Conservation (phyloP, 176 grass and related monocot genomes). For the Paspalum vaginatum region DNA sequence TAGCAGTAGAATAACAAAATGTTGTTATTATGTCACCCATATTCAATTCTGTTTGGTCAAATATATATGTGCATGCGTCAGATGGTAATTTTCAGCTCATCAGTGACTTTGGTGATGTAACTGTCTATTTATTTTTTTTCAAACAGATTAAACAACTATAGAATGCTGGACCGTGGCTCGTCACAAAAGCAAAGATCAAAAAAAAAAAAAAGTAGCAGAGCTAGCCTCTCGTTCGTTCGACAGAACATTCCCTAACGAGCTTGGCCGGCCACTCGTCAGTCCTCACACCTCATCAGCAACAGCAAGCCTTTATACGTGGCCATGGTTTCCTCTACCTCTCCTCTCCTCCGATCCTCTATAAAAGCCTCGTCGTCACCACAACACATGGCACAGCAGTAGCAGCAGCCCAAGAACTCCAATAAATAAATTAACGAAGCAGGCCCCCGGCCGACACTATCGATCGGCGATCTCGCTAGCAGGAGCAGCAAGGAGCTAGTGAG, state of each 20-base stretch:
- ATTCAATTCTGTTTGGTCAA: not conserved
- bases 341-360: too few species aligned
- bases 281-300: too few species aligned
- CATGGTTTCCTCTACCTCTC: too few species aligned
- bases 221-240: not conserved
- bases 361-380: not conserved
- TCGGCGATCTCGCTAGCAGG: not conserved
- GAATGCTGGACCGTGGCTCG: conserved; percentile 29
- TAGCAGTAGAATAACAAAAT: not conserved
- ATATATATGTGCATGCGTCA: not conserved
- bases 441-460: too few species aligned
- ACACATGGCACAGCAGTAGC: not conserved
- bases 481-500: not conserved
- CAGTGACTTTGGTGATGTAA: not conserved
- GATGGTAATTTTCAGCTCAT: not conserved
- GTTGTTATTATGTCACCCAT: not conserved
- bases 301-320: too few species aligned
- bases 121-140: not conserved
- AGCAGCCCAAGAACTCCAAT: not conserved
- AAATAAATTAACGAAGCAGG: too few species aligned
- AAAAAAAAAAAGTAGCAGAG: conserved; percentile 2
- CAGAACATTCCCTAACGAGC: conserved; percentile 6
- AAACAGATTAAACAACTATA: not conserved
- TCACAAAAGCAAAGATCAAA: conserved; percentile 28
- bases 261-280: not conserved